Conservation (phyloP, 2,329 filamentous ascomycete genomes). For the Hypomyces perniciosus region DNA sequence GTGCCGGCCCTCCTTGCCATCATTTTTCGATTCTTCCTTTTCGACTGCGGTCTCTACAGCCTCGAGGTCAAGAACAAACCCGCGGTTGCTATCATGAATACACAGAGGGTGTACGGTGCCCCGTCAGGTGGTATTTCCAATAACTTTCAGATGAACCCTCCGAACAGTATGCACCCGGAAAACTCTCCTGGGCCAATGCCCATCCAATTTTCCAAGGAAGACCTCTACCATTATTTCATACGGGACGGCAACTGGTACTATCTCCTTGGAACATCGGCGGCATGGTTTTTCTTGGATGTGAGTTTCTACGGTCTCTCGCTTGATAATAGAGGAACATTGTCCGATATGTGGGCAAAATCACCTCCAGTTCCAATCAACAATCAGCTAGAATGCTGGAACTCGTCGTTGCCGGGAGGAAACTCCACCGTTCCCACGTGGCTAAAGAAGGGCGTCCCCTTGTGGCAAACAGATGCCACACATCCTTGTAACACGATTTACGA, state of each 20-base stretch:
- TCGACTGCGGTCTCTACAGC: conserved; percentile 59
- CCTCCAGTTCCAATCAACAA: conserved; percentile 28
- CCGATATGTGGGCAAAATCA: conserved; percentile 34
- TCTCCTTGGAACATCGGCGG: conserved; percentile 36
- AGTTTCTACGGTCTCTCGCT: conserved; percentile 49
- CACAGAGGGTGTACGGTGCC: conserved; percentile 51
- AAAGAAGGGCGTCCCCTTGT: conserved; percentile 35
- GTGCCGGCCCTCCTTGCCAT: conserved; percentile 59
- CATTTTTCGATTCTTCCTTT: conserved; percentile 60
- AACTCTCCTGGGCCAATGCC: conserved; percentile 34
- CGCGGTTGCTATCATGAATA: conserved; percentile 52
- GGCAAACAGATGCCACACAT: conserved; percentile 43
- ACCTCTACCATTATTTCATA: conserved; percentile 47
- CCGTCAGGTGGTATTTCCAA: conserved; percentile 18
- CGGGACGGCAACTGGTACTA: conserved; percentile 31
- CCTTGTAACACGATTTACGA: conserved; percentile 49
- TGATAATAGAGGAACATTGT: conserved; percentile 34
- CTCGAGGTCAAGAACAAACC: conserved; percentile 60
- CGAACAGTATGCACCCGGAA: conserved; percentile 24
- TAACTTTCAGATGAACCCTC: conserved; percentile 16
- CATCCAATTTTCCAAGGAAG: conserved; percentile 42
- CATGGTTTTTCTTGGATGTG: conserved; percentile 50
- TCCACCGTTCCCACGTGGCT: conserved; percentile 40
- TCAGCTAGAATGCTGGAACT: conserved; percentile 42
- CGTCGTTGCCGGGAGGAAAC: conserved; percentile 34